Evolutionary conservation across 176 grass and related monocot species (phyloP), one percentile per base, ranked within the genome.

Genomic region (Bromus sterilis): DNA sequence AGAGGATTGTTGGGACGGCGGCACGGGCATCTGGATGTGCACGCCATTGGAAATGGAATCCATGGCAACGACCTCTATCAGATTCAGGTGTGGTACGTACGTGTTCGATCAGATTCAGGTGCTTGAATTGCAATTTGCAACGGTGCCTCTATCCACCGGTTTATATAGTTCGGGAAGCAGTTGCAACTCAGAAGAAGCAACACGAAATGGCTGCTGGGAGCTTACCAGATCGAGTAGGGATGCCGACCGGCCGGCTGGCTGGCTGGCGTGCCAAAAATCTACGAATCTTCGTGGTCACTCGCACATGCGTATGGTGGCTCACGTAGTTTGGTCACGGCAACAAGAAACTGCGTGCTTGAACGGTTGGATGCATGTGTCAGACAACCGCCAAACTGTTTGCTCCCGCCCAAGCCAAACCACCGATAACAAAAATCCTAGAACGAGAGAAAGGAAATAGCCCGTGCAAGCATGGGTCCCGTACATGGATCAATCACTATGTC

Each of bases 21-120:
- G 26, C 58, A 23, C 15, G 9, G 71, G 21, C 37, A 83, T 59
- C 53, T 83, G 77, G 48, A 79, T 89, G 37, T 63, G 77, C 28
- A 66, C 49, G 29, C 9, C 43, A 20, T 37, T 51, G 64, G 55
- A 32, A 49, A 35, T 2, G 62, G 32, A 31, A 66, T 72, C 66
- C 66, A 79, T 78, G 75, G 74, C 56, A 32, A 26, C 4, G 15
- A 11, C 8, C 46, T 21, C 20, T 43, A 43, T 43, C 15, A 68
- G 65, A 44, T 21, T 41, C 24, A 31, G 57, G 29, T 29, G n/a
- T n/a, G n/a, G n/a, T n/a, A n/a, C n/a, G n/a, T n/a, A n/a, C n/a
- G n/a, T n/a, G n/a, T n/a, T n/a, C n/a, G n/a, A n/a, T n/a, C n/a
- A n/a, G n/a, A 7, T 25, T 25, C 10, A 41, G 64, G 39, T 39